Conservation (phyloP, 495 filamentous ascomycete species). For the Aspergillus leporis region DNA sequence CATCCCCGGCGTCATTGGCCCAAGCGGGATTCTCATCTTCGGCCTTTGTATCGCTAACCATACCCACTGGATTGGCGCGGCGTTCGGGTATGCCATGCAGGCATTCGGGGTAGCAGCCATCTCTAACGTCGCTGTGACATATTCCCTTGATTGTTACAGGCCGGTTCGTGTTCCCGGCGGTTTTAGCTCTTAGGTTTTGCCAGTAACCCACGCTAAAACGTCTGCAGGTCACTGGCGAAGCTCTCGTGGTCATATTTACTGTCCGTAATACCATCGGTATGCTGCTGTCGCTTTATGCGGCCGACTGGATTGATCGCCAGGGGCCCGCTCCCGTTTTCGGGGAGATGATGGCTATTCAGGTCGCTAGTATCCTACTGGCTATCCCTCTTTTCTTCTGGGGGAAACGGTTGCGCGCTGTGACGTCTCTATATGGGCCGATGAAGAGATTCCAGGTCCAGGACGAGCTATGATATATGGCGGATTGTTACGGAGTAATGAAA, state of each 20-base stretch:
- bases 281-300: conserved; percentile 31
- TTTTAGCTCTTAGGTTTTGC: neutral
- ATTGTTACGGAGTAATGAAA: neutral
- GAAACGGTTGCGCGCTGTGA: conserved; percentile 18
- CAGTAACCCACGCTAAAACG: neutral
- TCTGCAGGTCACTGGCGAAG: conserved; percentile 30
- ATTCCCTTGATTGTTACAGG: conserved; percentile 33
- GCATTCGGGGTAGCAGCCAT: conserved; percentile 36
- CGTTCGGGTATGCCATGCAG: conserved; percentile 38
- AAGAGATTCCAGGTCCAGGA: conserved; percentile 22
- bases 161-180: conserved; percentile 17
- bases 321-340: conserved; percentile 29
- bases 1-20: conserved; percentile 31
- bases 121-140: conserved; percentile 37
- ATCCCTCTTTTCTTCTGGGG: conserved; percentile 32
- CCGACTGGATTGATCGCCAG: conserved; percentile 33
- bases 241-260: conserved; percentile 35
- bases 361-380: conserved; percentile 25
- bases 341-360: conserved; percentile 35
- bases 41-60: conserved; percentile 30
- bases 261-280: conserved; percentile 37
- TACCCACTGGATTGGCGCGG: conserved; percentile 33
- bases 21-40: conserved; percentile 31
- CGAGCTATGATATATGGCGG: neutral
- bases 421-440: conserved; percentile 33